Evolutionary conservation across 805 yeast species (phyloP).

Genomic region (Yarrowia yakushimensis): DNA sequence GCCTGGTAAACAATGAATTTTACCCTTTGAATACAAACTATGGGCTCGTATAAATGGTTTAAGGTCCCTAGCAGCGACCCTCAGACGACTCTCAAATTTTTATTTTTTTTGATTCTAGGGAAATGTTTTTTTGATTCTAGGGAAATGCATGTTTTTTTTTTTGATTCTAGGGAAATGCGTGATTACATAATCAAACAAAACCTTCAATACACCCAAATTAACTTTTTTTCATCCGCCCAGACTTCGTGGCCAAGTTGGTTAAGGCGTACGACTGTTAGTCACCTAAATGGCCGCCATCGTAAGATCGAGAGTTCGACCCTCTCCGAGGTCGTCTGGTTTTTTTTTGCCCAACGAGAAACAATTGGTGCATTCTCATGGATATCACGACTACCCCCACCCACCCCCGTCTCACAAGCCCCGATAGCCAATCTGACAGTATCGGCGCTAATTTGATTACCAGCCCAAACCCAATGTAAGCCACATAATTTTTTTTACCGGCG

Average conservation of each 20-base stretch:
- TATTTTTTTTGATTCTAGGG: too few relatives aligned
- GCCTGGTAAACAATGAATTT: too few relatives aligned
- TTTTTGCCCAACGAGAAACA: neutral
- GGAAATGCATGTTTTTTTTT: too few relatives aligned
- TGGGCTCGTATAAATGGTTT: too few relatives aligned
- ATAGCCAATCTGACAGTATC: neutral
- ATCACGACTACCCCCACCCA: too few relatives aligned
- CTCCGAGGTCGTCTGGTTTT: slow-evolving; percentile 25
- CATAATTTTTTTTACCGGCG: neutral
- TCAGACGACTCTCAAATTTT: too few relatives aligned
- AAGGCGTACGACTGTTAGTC: slow-evolving; percentile 26
- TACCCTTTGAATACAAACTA: too few relatives aligned
- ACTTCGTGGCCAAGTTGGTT: slow-evolving; percentile 26
- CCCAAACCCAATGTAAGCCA: neutral
- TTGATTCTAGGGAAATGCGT: too few relatives aligned
- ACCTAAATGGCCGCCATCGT: slow-evolving; percentile 25
- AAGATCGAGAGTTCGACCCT: slow-evolving; percentile 26
- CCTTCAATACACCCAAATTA: neutral
- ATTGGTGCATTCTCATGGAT: too few relatives aligned
- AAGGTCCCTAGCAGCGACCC: too few relatives aligned
- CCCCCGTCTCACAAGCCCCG: too few relatives aligned
- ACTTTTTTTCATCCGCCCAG: neutral
- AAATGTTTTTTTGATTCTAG: neutral
- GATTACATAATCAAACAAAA: neutral
- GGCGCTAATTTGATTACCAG: neutral